Evolutionary conservation across 768 basidiomycete species (phyloP).

Genomic region (Lenzites betulinus): DNA sequence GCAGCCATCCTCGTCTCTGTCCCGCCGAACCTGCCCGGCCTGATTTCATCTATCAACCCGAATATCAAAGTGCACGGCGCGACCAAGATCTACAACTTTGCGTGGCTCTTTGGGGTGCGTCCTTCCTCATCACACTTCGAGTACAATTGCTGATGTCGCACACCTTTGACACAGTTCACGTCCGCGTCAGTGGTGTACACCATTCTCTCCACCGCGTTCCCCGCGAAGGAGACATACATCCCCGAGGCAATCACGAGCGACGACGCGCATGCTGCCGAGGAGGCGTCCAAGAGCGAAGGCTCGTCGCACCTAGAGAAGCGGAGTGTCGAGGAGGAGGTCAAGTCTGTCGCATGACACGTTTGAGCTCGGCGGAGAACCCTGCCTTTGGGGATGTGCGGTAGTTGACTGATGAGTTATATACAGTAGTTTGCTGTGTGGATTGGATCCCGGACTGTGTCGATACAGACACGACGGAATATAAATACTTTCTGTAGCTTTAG

Average conservation of each 20-base stretch:
- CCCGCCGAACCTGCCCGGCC: conserved; percentile 72
- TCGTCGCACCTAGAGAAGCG: conserved; percentile 21
- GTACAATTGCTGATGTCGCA: background rate
- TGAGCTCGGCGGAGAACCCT: too few species aligned
- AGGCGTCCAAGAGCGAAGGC: conserved; percentile 6
- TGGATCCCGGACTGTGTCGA: background rate
- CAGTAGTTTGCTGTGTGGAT: too few species aligned
- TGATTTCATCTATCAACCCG: conserved; percentile 73
- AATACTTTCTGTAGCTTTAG: conserved; percentile 8
- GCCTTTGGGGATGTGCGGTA: too few species aligned
- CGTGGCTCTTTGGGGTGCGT: conserved; percentile 76
- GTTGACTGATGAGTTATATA: too few species aligned
- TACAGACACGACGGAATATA: background rate
- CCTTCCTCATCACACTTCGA: background rate
- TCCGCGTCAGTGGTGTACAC: conserved; percentile 38
- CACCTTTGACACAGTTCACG: conserved; percentile 30
- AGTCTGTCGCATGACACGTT: conserved; percentile 4
- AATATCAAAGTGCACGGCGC: conserved; percentile 61
- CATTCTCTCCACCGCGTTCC: conserved; percentile 38
- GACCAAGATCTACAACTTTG: conserved; percentile 62
- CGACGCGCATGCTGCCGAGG: conserved; percentile 7
- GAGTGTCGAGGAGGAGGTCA: conserved; percentile 21
- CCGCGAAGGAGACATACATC: conserved; percentile 41
- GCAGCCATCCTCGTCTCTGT: conserved; percentile 69
- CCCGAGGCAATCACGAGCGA: conserved; percentile 27